These are phyloP conservation scores for Santalum album DNA, from an alignment of 164 flowering plant genomes.

Conservation along the genomic window DNA sequence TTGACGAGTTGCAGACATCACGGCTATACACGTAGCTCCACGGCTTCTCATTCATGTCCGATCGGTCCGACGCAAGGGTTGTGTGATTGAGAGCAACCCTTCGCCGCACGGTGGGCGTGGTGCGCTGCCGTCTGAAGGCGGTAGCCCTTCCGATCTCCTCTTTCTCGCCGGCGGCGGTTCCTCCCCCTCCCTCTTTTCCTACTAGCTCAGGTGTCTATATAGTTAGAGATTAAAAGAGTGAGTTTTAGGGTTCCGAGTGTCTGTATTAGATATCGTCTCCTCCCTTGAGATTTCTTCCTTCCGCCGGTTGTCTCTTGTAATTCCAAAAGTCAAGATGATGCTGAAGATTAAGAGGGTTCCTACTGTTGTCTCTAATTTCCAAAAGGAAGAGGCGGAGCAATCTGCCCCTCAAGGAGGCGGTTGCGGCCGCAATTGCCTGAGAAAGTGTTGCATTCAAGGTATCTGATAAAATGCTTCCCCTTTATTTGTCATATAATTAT, in stretches of 20 bases:
- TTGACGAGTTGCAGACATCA: conserved; percentile 52
- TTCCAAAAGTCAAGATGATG: conserved; percentile 19
- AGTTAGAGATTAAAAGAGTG: too few relatives aligned
- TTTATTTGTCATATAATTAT: neutral
- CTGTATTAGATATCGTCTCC: too few relatives aligned
- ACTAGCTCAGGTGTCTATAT: too few relatives aligned
- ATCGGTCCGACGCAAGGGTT: conserved; percentile 52
- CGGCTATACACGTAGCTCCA: conserved; percentile 50
- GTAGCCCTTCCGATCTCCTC: conserved; percentile 71
- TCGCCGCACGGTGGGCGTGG: conserved; percentile 85
- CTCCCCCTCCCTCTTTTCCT: neutral
- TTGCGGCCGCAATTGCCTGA: conserved; percentile 62
- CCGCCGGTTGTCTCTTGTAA: neutral
- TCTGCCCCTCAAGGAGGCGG: conserved; percentile 22
- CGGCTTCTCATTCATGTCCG: conserved; percentile 46
- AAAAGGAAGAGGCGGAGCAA: conserved; percentile 41
- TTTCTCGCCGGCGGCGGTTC: conserved; percentile 75
- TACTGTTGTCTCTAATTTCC: conserved; percentile 60
- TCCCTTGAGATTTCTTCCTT: conserved; percentile 5
- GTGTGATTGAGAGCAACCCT: conserved; percentile 33
- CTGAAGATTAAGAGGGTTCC: conserved; percentile 70
- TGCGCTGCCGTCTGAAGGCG: conserved; percentile 76
- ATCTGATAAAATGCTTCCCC: conserved; percentile 9
- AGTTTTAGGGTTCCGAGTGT: too few relatives aligned
- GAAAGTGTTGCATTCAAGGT: conserved; percentile 57